Percentiles rank a stretch among this genome's conserved stretches.
These are phyloP conservation scores for Kodamaea anthophila DNA, from an alignment of 1,139 yeast species.

Conservation along the genomic window DNA sequence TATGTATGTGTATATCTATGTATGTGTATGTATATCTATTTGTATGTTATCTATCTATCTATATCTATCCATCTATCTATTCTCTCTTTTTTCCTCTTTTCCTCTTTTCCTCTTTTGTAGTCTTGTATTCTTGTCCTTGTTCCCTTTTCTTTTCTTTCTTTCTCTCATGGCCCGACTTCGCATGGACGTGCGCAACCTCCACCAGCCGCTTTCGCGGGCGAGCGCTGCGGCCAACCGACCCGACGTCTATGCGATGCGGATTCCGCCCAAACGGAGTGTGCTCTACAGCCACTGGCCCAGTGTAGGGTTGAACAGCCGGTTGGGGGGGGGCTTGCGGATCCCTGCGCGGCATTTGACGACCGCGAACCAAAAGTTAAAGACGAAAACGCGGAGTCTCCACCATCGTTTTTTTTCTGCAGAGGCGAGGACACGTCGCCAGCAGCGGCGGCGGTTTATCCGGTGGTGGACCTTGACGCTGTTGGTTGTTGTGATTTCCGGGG, in stretches of 20 bases:
- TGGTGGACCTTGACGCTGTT: slow-evolving; percentile 70
- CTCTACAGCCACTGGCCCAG: slow-evolving; percentile 45
- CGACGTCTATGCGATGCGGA: too few relatives aligned
- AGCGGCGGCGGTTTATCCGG: slow-evolving; percentile 47
- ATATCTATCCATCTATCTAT: background rate
- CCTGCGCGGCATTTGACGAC: slow-evolving; percentile 32
- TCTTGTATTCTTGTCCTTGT: background rate
- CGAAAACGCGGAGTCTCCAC: slow-evolving; percentile 32
- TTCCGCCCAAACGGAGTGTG: too few relatives aligned
- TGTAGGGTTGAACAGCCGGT: slow-evolving; percentile 15
- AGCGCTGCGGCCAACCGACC: slow-evolving; percentile 13
- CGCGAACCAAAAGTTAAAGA: slow-evolving; percentile 33
- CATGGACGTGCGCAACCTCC: slow-evolving; percentile 25
- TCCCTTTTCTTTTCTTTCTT: background rate
- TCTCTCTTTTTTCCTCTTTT: background rate
- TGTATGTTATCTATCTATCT: background rate
- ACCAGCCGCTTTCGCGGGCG: slow-evolving; percentile 42
- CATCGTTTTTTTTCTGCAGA: slow-evolving; percentile 40
- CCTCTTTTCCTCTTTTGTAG: background rate
- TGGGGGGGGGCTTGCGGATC: slow-evolving; percentile 20
- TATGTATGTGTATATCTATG: too few relatives aligned
- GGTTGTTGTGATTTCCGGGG: slow-evolving; percentile 59
- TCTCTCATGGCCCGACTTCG: background rate
- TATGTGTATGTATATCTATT: too few relatives aligned
- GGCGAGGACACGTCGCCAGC: slow-evolving; percentile 38